A percentile compares a stretch with the other conserved stretches of the same genome.
These are phyloP conservation scores for Sugiyamaella smithiae DNA, from an alignment of 805 yeast species.

Conservation along the genomic window DNA sequence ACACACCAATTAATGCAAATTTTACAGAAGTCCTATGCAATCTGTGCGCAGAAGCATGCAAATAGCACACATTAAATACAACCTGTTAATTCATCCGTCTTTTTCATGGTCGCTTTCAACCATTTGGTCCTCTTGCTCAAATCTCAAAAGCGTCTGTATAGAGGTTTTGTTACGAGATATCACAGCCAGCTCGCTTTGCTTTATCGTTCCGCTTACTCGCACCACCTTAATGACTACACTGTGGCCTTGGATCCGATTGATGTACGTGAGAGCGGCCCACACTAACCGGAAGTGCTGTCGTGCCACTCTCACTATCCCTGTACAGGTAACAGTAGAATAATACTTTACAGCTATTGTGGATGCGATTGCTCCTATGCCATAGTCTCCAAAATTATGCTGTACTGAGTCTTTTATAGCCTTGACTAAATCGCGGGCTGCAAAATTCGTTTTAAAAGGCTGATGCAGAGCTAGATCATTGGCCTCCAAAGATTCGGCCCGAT, in stretches of 20 bases:
- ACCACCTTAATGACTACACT: constrained; percentile 56
- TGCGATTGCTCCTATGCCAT: constrained; percentile 65
- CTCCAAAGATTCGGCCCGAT: not conserved
- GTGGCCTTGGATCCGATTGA: constrained; percentile 46
- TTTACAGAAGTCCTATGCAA: too few species aligned
- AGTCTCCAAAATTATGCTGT: constrained; percentile 70
- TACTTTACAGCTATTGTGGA: constrained; percentile 66
- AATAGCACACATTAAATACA: too few species aligned
- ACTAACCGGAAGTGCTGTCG: constrained; percentile 61
- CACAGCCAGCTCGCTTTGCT: constrained; percentile 72
- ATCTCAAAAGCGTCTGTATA: constrained; percentile 2
- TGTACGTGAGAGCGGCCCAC: constrained; percentile 57
- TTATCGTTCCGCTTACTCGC: constrained; percentile 83
- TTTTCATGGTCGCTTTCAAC: too few species aligned
- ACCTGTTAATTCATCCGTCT: too few species aligned
- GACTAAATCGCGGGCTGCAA: constrained; percentile 50
- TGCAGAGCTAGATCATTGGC: constrained; percentile 18
- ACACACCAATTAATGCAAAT: too few species aligned
- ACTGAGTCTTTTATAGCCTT: constrained; percentile 55
- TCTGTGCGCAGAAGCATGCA: too few species aligned
- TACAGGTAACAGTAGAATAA: constrained; percentile 74
- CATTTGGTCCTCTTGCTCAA: too few species aligned
- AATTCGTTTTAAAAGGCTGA: constrained; percentile 27
- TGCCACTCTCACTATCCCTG: constrained; percentile 79
- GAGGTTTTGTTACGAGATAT: constrained; percentile 40